Evolutionary conservation across 2,329 filamentous ascomycete species (phyloP).

Genomic region (Hypocreales sp.): DNA sequence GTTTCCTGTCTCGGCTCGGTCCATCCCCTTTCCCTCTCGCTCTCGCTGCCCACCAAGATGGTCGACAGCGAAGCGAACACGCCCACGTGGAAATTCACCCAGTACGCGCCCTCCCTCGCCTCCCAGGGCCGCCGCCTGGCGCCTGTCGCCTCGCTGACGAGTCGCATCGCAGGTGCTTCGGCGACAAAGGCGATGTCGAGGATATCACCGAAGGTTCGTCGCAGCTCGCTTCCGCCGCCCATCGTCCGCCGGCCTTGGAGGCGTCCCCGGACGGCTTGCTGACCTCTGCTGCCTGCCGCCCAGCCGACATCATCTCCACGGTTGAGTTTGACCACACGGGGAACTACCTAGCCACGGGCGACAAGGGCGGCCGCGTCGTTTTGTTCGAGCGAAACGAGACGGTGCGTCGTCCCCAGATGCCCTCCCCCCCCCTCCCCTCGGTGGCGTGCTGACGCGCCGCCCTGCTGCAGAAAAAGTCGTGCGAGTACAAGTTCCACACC

Average conservation of each 20-base stretch:
- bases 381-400: constrained; percentile 92
- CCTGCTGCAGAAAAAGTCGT: constrained; percentile 95
- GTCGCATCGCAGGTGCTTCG: constrained; percentile 63
- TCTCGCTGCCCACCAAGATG: constrained; percentile 49
- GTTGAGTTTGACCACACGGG: constrained; percentile 85
- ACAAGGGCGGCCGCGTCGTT: constrained; percentile 75
- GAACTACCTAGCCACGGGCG: constrained; percentile 79
- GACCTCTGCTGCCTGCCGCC: constrained; percentile 9
- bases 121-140: not conserved
- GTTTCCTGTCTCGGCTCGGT: constrained; percentile 3
- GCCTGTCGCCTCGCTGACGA: constrained; percentile 6
- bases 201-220: constrained; percentile 85
- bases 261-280: constrained; percentile 3
- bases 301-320: constrained; percentile 82
- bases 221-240: not conserved
- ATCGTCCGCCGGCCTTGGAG: too few relatives aligned
- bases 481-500: constrained; percentile 99
- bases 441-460: too few relatives aligned
- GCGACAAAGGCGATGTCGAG: constrained; percentile 98
- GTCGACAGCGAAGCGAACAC: constrained; percentile 88
- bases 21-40: constrained; percentile 11
- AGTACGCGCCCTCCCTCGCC: constrained; percentile 45
- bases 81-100: constrained; percentile 99
- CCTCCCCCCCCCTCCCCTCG: too few relatives aligned
- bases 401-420: constrained; percentile 44